phyloP scores from a whole-genome alignment of 805 yeast species.

The Danielia oregonensis region DNA sequence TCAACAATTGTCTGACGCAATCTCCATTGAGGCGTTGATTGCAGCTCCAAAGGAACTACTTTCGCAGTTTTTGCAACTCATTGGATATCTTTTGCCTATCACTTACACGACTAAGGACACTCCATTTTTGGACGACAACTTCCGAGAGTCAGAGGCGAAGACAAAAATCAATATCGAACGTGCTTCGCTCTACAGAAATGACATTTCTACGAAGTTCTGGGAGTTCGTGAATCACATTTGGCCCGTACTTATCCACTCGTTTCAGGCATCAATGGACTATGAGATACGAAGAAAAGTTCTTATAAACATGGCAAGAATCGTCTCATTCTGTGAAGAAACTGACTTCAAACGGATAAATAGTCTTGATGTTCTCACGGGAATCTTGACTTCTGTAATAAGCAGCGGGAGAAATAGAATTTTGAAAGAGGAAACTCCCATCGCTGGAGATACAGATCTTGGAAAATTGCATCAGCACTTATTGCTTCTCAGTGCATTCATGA shows the following conservation, averaged over 20 bases:
- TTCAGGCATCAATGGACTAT: slow-evolving; percentile 69
- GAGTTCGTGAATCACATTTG: slow-evolving; percentile 45
- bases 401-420: slow-evolving; percentile 37
- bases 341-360: slow-evolving; percentile 28
- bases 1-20: slow-evolving; percentile 3
- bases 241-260: slow-evolving; percentile 56
- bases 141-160: slow-evolving; percentile 21
- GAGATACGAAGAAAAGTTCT: slow-evolving; percentile 57
- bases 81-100: slow-evolving; percentile 57
- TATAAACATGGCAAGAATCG: slow-evolving; percentile 50
- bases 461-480: slow-evolving; percentile 35
- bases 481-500: slow-evolving; percentile 48
- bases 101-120: slow-evolving; percentile 25
- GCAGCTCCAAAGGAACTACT: slow-evolving; percentile 68
- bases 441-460: slow-evolving; percentile 11
- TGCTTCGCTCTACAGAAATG: slow-evolving; percentile 23
- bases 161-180: slow-evolving; percentile 28
- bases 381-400: slow-evolving; percentile 60
- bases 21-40: slow-evolving; percentile 69
- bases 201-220: slow-evolving; percentile 17
- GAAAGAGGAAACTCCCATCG: too few relatives aligned
- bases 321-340: slow-evolving; percentile 35
- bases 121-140: slow-evolving; percentile 24
- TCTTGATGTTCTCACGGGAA: slow-evolving; percentile 37
- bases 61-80: slow-evolving; percentile 49